Conservation (phyloP, 2,329 filamentous ascomycete genomes). For the Talaromyces albobiverticillius region DNA sequence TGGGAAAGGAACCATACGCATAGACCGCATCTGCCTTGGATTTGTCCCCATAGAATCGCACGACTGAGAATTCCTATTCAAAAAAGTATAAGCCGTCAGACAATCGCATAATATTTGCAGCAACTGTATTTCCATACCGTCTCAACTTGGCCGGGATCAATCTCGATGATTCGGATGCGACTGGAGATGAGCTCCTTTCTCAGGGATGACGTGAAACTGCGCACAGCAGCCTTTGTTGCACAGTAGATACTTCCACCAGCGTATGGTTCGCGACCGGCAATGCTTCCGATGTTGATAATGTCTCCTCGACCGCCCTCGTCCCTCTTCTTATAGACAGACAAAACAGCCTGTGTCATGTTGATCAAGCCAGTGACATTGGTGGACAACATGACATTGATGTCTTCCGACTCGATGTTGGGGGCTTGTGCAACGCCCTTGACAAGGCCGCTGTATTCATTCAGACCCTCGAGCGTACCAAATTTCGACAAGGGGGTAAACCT, state of each 20-base stretch:
- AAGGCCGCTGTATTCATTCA: slow-evolving; percentile 60
- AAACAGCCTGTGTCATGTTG: slow-evolving; percentile 89
- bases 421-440: slow-evolving; percentile 86
- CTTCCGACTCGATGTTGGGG: slow-evolving; percentile 75
- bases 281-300: slow-evolving; percentile 92
- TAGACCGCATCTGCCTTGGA: slow-evolving; percentile 87
- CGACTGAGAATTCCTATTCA: slow-evolving; percentile 74
- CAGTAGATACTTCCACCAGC: slow-evolving; percentile 87
- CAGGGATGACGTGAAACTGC: slow-evolving; percentile 77
- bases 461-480: slow-evolving; percentile 11
- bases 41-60: slow-evolving; percentile 86
- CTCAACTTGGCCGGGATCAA: slow-evolving; percentile 91
- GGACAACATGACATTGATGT: slow-evolving; percentile 82
- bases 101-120: neutral
- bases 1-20: slow-evolving; percentile 54
- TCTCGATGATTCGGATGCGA: slow-evolving; percentile 77
- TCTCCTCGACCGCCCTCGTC: slow-evolving; percentile 75
- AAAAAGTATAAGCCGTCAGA: neutral
- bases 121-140: slow-evolving; percentile 65
- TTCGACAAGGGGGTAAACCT: slow-evolving; percentile 32
- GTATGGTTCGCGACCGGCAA: slow-evolving; percentile 87
- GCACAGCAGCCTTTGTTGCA: slow-evolving; percentile 84
- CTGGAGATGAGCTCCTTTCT: slow-evolving; percentile 79
- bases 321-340: slow-evolving; percentile 73
- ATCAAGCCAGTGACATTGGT: slow-evolving; percentile 96